Evolutionary conservation across 768 basidiomycete genomes (phyloP), one percentile per base, ranked within the genome.

Genomic region (Cyclocybe cylindracea): DNA sequence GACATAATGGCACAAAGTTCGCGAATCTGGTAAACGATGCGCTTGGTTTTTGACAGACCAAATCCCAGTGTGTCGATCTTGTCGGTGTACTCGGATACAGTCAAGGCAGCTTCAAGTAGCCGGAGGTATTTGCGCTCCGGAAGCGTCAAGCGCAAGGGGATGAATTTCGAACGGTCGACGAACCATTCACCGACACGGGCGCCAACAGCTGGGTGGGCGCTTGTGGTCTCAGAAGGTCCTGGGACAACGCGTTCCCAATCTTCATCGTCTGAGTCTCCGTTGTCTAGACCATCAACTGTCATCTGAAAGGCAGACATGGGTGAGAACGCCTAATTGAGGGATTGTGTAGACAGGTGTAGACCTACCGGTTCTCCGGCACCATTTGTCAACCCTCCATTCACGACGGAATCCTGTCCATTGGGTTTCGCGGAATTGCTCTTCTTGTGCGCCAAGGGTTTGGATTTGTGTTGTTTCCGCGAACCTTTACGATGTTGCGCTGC

Each of bases 1-100:
- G 90, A 91, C 72, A 94, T 83, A 62, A 94, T 91, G 2, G 91
- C 87, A 59, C 91, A 94, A 2, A 94, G 77, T 62, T 93, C 91
- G 34, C 88, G 82, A 58, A 94, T 91, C 64, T 93, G 91, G 48
- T 86, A 79, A 3, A 94, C 91, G 39, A 93, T 91, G 7, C 91
- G 83, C 64, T 91, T 91, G n/a, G 90, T 81, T 65, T 92, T 94
- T 29, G 86, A 87, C 32, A 88, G 71, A 5, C 87, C 83, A 53
- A 84, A 92, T 2, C 86, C 83, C 37, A 92, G 69, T 44, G 86
- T 90, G 70, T 94, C 91, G 32, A 93, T 89, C 65, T 91, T 91
- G 75, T 94, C 91, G 39, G 91, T 94, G 64, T 93, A 93, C 65
- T 94, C 91, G 11, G 87, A 90, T 35, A 91, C 90, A 44, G 82